These are phyloP conservation scores for Phytophthora pinifolia DNA, from an alignment of 352 stramenopile genomes.

Conservation along the genomic window DNA sequence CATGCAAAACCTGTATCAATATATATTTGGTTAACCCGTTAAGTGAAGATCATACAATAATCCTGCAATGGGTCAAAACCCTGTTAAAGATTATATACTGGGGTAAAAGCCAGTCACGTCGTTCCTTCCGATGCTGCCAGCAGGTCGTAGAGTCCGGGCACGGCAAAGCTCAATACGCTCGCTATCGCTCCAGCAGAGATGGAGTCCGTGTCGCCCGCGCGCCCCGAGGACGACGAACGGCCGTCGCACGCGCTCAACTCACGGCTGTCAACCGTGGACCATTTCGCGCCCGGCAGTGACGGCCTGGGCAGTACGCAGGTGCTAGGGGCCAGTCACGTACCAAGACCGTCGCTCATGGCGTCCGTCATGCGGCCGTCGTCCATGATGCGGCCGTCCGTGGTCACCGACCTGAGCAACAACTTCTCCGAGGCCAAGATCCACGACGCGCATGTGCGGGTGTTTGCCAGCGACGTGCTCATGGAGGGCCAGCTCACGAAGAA, in stretches of 20 bases:
- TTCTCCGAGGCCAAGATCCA: constrained; percentile 64
- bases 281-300: constrained; percentile 14
- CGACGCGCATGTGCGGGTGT: constrained; percentile 55
- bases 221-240: constrained; percentile 13
- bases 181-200: constrained; percentile 1
- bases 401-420: constrained; percentile 58
- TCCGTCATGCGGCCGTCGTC: constrained; percentile 34
- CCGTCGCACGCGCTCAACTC: constrained; percentile 35
- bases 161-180: no score
- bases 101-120: no score
- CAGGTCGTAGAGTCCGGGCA: no score
- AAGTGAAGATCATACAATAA: no score
- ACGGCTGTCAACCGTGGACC: constrained; percentile 25
- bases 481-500: constrained; percentile 72
- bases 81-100: no score
- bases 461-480: constrained; percentile 70
- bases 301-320: constrained; percentile 12
- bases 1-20: no score
- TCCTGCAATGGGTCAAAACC: no score
- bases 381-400: constrained; percentile 49
- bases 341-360: constrained; percentile 31
- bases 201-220: constrained; percentile 15
- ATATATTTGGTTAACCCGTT: no score
- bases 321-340: constrained; percentile 7
- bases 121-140: no score